These are phyloP conservation scores for Nadsonia commutata DNA, from an alignment of 1,139 yeast genomes.

Conservation along the genomic window DNA sequence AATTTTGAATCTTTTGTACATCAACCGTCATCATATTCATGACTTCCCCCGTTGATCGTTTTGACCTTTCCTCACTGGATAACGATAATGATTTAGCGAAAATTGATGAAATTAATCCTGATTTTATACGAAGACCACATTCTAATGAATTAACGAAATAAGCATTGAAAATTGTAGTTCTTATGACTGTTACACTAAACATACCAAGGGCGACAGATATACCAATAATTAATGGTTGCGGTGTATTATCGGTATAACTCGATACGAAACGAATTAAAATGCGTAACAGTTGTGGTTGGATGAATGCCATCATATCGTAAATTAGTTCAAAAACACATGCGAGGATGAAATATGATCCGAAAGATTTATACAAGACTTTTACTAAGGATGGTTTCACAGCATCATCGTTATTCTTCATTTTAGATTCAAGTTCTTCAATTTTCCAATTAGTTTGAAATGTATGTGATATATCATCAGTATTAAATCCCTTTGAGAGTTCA, in stretches of 20 bases:
- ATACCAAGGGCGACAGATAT: constrained; percentile 64
- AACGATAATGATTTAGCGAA: constrained; percentile 66
- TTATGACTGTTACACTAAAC: constrained; percentile 66
- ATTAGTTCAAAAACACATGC: background rate
- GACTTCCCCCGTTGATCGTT: constrained; percentile 78
- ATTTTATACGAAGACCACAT: constrained; percentile 19
- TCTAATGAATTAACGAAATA: constrained; percentile 17
- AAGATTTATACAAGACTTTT: background rate
- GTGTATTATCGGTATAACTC: constrained; percentile 33
- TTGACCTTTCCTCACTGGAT: constrained; percentile 64
- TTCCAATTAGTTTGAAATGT: background rate
- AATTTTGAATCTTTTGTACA: constrained; percentile 50
- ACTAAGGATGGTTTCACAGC: constrained; percentile 9
- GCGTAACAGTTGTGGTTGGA: constrained; percentile 71
- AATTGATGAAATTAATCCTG: constrained; percentile 60
- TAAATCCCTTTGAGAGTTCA: background rate
- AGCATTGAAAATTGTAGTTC: constrained; percentile 68
- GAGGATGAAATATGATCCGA: background rate
- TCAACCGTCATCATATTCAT: constrained; percentile 58
- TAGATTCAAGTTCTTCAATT: background rate
- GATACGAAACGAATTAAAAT: constrained; percentile 64
- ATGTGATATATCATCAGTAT: background rate
- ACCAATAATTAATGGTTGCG: constrained; percentile 48
- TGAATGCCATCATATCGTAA: constrained; percentile 24
- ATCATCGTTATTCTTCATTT: background rate